Percentiles rank a stretch among this genome's conserved stretches.
Evolutionary conservation across 345 rosid genomes (phyloP).

Genomic region (Brassica juncea): DNA sequence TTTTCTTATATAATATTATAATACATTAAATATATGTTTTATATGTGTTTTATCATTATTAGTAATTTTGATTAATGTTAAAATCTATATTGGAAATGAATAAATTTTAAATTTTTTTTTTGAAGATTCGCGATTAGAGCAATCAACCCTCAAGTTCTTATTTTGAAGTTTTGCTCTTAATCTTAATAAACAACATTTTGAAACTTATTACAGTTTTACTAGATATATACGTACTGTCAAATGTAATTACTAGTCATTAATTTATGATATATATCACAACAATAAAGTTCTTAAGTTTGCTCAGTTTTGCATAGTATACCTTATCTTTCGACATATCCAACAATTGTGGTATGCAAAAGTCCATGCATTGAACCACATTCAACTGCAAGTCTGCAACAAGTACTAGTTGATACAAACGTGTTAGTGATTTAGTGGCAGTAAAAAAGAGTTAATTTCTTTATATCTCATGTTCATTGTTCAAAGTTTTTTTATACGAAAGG

Average conservation of each 20-base stretch:
- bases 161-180: no score
- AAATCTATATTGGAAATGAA: no score
- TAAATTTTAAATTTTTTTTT: no score
- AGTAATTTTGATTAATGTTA: no score
- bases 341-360: background rate
- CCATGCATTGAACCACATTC: background rate
- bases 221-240: background rate
- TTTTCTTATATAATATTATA: no score
- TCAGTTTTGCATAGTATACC: background rate
- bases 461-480: background rate
- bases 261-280: background rate
- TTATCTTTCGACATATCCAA: background rate
- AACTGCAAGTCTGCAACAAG: background rate
- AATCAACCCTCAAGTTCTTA: no score
- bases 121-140: no score
- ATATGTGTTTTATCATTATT: no score
- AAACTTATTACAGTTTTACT: background rate
- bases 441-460: background rate
- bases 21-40: no score
- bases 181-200: background rate
- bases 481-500: background rate
- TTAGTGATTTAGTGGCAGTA: background rate
- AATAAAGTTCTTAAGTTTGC: background rate
- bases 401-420: background rate
- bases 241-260: background rate